Evolutionary conservation across 352 stramenopile species (phyloP).

Genomic region (Phytopythium cucurbitacearum): DNA sequence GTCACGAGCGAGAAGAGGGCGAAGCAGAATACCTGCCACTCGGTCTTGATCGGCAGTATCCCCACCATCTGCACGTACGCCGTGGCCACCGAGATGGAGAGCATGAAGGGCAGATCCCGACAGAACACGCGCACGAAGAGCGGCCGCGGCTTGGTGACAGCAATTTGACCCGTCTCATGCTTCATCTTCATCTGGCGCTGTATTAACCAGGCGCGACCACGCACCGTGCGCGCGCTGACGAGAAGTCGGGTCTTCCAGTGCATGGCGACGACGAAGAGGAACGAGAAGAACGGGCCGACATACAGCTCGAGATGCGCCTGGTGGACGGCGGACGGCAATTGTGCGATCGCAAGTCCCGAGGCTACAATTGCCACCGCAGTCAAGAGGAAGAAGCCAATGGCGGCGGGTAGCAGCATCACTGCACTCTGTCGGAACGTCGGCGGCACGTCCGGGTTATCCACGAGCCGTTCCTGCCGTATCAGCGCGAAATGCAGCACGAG

Average conservation of each 20-base stretch:
- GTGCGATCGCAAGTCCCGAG: constrained; percentile 4
- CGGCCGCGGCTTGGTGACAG: constrained; percentile 6
- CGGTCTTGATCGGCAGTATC: constrained; percentile 9
- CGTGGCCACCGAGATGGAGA: constrained; percentile 12
- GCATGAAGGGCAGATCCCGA: constrained; percentile 14
- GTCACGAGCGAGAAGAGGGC: constrained; percentile 11
- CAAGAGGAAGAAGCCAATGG: constrained; percentile 3
- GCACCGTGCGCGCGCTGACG: constrained; percentile 12
- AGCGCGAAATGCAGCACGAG: constrained; percentile 14
- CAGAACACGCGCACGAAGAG: constrained; percentile 11
- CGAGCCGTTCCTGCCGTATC: constrained; percentile 12
- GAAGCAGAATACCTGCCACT: constrained; percentile 17
- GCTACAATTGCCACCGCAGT: constrained; percentile 5
- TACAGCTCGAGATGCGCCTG: neutral
- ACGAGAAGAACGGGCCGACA: neutral
- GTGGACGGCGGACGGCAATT: constrained; percentile 3
- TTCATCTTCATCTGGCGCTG: neutral
- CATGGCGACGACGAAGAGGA: constrained; percentile 11
- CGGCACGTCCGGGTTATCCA: neutral
- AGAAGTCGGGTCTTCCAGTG: constrained; percentile 16
- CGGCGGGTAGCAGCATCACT: constrained; percentile 9
- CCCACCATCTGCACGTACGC: constrained; percentile 19
- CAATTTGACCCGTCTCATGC: neutral
- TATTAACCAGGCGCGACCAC: constrained; percentile 3
- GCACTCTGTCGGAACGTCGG: constrained; percentile 1